phyloP scores from a whole-genome alignment of 177 flowering plant species.

The Vitis hybrid region DNA sequence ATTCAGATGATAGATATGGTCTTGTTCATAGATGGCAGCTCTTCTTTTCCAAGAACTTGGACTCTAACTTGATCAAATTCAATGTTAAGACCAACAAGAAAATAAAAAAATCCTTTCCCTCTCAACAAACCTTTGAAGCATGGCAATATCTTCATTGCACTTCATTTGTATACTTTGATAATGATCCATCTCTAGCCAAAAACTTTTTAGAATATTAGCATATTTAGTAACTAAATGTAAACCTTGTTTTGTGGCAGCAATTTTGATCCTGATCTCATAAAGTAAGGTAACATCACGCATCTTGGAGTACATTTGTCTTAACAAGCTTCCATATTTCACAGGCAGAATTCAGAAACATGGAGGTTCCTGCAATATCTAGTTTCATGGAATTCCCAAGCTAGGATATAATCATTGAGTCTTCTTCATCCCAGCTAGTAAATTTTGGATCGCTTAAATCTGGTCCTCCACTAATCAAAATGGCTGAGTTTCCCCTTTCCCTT shows the following conservation, averaged over 20 bases:
- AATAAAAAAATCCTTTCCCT: neutral
- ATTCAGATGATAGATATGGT: neutral
- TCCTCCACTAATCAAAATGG: neutral
- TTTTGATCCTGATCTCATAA: neutral
- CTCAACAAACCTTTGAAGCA: neutral
- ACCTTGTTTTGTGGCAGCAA: neutral
- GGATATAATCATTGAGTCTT: conserved; percentile 2
- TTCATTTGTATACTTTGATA: neutral
- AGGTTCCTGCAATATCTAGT: neutral
- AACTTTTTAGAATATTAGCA: neutral
- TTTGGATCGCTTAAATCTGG: neutral
- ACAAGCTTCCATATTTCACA: neutral
- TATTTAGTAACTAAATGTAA: neutral
- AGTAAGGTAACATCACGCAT: neutral
- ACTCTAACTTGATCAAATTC: conserved; percentile 6
- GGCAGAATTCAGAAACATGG: neutral
- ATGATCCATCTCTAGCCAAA: neutral
- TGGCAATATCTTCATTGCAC: neutral
- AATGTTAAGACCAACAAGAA: neutral
- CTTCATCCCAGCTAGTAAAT: neutral
- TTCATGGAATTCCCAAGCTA: neutral
- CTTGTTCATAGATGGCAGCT: neutral
- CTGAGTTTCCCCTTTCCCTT: conserved; percentile 1
- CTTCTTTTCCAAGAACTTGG: neutral
- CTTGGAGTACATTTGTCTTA: neutral